phyloP scores from a whole-genome alignment of 73 alveolate species.

The Paramecium bursaria region DNA sequence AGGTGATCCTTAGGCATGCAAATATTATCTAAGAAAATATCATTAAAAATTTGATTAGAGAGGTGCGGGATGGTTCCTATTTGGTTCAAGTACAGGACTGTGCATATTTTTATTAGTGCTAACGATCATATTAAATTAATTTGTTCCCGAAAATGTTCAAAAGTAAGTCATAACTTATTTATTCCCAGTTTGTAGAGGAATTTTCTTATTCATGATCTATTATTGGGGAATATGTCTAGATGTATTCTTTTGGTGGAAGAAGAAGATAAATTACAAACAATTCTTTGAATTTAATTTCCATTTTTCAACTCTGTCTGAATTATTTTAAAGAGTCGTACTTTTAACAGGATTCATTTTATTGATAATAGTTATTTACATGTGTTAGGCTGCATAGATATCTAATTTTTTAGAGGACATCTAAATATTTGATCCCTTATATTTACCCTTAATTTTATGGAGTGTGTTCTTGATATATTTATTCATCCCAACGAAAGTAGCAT shows the following conservation, averaged over 20 bases:
- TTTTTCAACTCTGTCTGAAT: conserved; percentile 35
- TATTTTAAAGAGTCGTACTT: conserved; percentile 36
- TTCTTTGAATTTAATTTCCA: conserved; percentile 38
- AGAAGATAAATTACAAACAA: conserved; percentile 35
- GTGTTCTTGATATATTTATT: neutral
- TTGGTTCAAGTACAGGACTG: conserved; percentile 47
- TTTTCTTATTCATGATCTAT: conserved; percentile 8
- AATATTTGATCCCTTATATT: neutral
- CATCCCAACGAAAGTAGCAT: conserved; percentile 4
- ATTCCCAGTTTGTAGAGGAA: conserved; percentile 41
- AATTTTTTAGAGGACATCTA: neutral
- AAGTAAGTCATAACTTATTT: no score
- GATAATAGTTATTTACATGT: neutral
- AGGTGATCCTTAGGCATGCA: neutral
- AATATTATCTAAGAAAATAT: conserved; percentile 24
- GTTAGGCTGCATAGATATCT: conserved; percentile 13
- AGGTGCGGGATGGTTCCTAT: conserved; percentile 27
- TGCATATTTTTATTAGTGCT: conserved; percentile 18
- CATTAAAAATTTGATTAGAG: neutral
- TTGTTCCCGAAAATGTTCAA: no score
- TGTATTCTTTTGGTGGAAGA: neutral
- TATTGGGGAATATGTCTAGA: conserved; percentile 16
- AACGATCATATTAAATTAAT: no score
- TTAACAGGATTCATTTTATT: conserved; percentile 39
- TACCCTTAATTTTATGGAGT: conserved; percentile 21